Base-by-base conservation (phyloP, 495 filamentous ascomycete genomes). In the Penicillium subrubescens region DNA sequence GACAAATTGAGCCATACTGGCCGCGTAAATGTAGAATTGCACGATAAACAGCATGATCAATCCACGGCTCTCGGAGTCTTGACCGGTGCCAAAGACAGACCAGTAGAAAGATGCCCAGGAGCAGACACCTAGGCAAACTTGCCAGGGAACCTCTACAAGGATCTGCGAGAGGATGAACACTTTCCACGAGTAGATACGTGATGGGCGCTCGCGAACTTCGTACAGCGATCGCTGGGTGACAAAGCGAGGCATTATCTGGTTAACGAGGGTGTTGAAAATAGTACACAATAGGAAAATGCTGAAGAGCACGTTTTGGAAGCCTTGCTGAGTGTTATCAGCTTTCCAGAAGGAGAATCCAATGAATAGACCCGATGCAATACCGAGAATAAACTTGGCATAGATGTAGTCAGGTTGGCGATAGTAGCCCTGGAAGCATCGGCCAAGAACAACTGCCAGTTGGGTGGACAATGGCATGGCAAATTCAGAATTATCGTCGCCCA, bases 331-430 rank as follows among this genome's bases (percentile, higher is more conserved):
- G 71, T 86, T 89, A 61, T 85, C 77, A 0, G 90, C 78, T 43
- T 87, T 84, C 82, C 83, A 93, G 81, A 97, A 96, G 44, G 91
- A 91, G 77, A 97, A 94, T 17, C 91, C 92, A 70, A 94, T 92
- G 79, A 97, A 95, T 11, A 96, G 80, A 5, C 83, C 74, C 8
- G 69, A 72, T 0, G 69, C 43, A 43, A 76, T 78, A 44, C 85
- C 83, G 0, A 91, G 75, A 33, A 84, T 75, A 56, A 84, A 76
- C 64, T 80, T 79, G 41, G 77, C 74, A 27, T 77, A 76, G 31
- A 87, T 73, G 62, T 87, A 88, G 33, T 77, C 75, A 0, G 85
- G 83, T 19, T 78, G 80, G 17, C 85, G 78, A 77, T 77, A 87
- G 65, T 85, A 83, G 59, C 82, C 76, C 50, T 81, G 73, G 67